A percentile compares a stretch with the other conserved stretches of the same genome.
phyloP scores from a whole-genome alignment of 176 grass and related monocot genomes.

The Poa pratensis region DNA sequence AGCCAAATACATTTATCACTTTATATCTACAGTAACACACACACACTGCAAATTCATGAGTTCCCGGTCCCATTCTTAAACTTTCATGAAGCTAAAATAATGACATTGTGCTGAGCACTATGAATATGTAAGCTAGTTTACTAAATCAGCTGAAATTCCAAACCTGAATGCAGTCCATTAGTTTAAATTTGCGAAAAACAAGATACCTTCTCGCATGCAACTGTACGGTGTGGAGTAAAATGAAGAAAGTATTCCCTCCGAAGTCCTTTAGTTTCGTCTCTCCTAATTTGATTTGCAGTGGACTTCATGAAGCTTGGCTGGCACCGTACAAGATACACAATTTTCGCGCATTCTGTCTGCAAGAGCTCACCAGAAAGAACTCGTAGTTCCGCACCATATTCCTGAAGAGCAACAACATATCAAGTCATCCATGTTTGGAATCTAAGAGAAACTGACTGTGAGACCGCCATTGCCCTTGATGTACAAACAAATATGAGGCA shows the following conservation, averaged over 20 bases:
- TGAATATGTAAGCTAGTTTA: conserved; percentile 11
- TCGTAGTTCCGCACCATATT: conserved; percentile 66
- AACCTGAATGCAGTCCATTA: neutral
- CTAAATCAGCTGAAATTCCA: neutral
- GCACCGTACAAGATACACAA: conserved; percentile 69
- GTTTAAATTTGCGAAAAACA: conserved; percentile 2
- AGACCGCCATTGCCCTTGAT: neutral
- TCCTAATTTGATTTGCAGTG: conserved; percentile 64
- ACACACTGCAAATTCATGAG: neutral
- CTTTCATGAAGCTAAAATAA: neutral
- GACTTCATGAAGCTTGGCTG: conserved; percentile 73
- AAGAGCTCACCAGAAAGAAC: conserved; percentile 63
- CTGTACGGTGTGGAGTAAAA: conserved; percentile 48
- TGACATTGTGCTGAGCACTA: neutral
- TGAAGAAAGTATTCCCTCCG: conserved; percentile 75
- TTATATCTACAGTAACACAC: neutral
- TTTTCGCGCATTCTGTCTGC: conserved; percentile 72
- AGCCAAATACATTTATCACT: neutral
- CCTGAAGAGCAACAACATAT: conserved; percentile 43
- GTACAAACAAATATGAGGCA: neutral
- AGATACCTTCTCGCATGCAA: conserved; percentile 84
- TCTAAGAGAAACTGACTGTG: neutral
- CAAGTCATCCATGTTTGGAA: conserved; percentile 31
- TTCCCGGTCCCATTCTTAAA: neutral
- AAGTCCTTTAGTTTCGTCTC: conserved; percentile 65